Base-by-base conservation (phyloP, 345 rosid genomes). In the Moricandia arvensis region DNA sequence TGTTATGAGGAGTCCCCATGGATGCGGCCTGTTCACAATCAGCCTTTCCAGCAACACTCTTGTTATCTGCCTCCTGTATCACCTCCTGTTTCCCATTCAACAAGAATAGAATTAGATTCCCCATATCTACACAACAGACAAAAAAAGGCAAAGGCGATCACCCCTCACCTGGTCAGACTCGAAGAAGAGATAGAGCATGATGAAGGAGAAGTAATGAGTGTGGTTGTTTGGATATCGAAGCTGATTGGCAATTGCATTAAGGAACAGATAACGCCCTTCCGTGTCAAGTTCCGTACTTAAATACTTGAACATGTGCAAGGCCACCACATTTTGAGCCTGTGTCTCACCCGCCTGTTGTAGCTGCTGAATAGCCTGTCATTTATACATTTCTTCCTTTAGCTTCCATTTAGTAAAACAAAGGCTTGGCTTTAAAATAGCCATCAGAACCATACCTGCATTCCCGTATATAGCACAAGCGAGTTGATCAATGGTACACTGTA, bases 361-460 rank as follows among this genome's bases (percentile, higher is more conserved):
- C 71, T 87, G 97, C 77, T 86, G 97, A 66, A 89, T 79, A 18
- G 82, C 79, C 78, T 79, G 75, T 64, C 29, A 9, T 61, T 3
- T 51, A 12, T 13, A 34, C 18, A 59, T 30, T n/a, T 11, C 21
- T 68, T n/a, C 26, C 10, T 43, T 21, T 45, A 47, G 37, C 53
- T 54, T 24, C 33, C 43, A 11, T 17, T 53, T 13, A 17, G 10
- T 49, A 45, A 45, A 45, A 59, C 53, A 17, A 55, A 21, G 16
- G 21, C 54, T n/a, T n/a, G n/a, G n/a, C n/a, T n/a, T n/a, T n/a
- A n/a, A n/a, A n/a, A n/a, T n/a, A n/a, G n/a, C n/a, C n/a, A n/a
- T n/a, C n/a, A n/a, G n/a, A n/a, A n/a, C n/a, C 26, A 37, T 69
- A 96, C 99, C 98, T 96, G 99, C 97, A 96, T 91, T 76, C 99